Conservation (phyloP, 2,329 filamentous ascomycete species). For the Stemphylium vesicarium region DNA sequence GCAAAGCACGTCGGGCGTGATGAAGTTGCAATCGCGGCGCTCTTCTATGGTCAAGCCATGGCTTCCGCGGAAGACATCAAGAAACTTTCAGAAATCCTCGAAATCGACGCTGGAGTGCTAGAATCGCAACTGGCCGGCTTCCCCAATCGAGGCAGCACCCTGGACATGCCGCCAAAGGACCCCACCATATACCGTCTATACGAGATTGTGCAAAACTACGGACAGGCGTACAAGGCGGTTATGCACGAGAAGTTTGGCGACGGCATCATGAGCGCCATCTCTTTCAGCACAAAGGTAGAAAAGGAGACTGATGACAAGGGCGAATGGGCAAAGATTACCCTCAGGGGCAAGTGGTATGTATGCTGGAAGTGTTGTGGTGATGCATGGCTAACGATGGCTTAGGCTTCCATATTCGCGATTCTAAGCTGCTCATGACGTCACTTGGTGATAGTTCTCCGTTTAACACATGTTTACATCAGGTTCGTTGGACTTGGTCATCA, state of each 20-base stretch:
- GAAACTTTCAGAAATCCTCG: conserved; percentile 70
- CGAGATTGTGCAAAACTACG: conserved; percentile 96
- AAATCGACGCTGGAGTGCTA: conserved; percentile 63
- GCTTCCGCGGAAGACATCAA: conserved; percentile 73
- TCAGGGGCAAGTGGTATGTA: conserved; percentile 79
- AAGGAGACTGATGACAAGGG: conserved; percentile 90
- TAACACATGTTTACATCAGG: too few relatives aligned
- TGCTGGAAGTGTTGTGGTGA: background rate
- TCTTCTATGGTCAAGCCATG: conserved; percentile 88
- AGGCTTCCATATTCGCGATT: conserved; percentile 60
- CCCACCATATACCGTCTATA: conserved; percentile 89
- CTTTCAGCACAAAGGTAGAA: conserved; percentile 88
- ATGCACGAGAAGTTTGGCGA: conserved; percentile 84
- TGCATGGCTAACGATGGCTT: conserved; percentile 16
- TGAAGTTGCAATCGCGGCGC: conserved; percentile 82
- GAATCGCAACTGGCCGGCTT: conserved; percentile 71
- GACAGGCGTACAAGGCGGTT: conserved; percentile 93
- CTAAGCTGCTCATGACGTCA: conserved; percentile 27
- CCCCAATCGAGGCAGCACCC: conserved; percentile 78
- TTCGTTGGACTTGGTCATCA: background rate
- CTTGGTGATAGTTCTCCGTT: background rate
- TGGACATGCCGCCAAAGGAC: conserved; percentile 84
- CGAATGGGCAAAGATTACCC: conserved; percentile 83
- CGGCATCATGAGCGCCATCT: conserved; percentile 96
- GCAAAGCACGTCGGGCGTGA: conserved; percentile 74